phyloP scores from a whole-genome alignment of 2,329 filamentous ascomycete genomes.

The Colletotrichum euphorbiae region DNA sequence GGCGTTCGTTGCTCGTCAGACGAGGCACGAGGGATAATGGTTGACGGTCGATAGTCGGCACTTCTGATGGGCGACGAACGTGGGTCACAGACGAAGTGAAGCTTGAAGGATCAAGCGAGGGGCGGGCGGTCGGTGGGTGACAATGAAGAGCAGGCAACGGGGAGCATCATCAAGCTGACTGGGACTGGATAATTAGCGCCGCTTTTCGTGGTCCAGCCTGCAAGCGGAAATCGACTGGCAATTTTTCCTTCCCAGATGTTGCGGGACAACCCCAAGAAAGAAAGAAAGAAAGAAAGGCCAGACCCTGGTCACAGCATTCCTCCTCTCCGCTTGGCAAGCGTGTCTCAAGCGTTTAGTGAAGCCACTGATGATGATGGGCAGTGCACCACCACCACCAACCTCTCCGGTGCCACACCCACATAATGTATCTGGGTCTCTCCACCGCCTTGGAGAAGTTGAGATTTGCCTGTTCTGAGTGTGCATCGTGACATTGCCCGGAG shows the following conservation, averaged over 20 bases:
- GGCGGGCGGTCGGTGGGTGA: background rate
- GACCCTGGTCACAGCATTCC: conserved; percentile 1
- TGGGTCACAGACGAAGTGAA: background rate
- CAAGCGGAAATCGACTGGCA: too few relatives aligned
- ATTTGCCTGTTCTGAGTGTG: conserved; percentile 1
- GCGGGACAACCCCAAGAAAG: background rate
- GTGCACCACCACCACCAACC: background rate
- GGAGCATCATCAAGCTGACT: background rate
- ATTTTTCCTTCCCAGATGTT: background rate
- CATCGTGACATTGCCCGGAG: conserved; percentile 6
- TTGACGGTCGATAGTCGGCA: background rate
- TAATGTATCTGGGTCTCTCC: conserved; percentile 7
- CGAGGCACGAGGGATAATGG: background rate
- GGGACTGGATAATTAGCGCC: background rate
- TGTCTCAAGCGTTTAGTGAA: conserved; percentile 30
- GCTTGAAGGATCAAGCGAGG: background rate
- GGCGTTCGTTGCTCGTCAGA: background rate
- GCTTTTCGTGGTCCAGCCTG: too few relatives aligned
- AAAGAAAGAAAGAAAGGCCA: background rate
- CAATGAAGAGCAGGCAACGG: background rate
- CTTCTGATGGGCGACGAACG: too few relatives aligned
- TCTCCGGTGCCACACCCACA: conserved; percentile 9
- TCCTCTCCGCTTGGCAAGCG: conserved; percentile 26
- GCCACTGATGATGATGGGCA: conserved; percentile 21
- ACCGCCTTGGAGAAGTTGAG: conserved; percentile 18